phyloP scores from a whole-genome alignment of 2,329 filamentous ascomycete genomes.

The Verticillium nubilum region DNA sequence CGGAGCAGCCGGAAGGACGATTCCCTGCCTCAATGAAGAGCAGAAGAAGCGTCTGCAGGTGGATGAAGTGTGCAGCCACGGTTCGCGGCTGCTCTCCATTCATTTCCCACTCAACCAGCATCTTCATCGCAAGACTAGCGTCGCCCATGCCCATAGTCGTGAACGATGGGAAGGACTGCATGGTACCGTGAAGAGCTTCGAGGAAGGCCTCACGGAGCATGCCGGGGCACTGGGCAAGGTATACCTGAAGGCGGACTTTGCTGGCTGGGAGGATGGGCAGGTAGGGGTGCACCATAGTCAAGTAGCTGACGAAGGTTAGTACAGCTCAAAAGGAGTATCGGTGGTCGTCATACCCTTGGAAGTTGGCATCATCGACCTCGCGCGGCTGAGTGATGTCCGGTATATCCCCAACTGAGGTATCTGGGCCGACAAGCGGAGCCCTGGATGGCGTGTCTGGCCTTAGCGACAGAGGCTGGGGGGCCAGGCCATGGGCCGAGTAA shows the following conservation, averaged over 20 bases:
- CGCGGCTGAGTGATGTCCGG: slow-evolving; percentile 25
- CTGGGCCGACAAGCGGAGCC: slow-evolving; percentile 25
- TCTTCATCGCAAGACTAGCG: slow-evolving; percentile 36
- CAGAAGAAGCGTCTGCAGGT: slow-evolving; percentile 62
- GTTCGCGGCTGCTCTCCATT: slow-evolving; percentile 28
- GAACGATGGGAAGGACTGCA: slow-evolving; percentile 42
- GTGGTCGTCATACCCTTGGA: slow-evolving; percentile 35
- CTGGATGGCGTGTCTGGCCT: slow-evolving; percentile 31
- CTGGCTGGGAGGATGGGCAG: slow-evolving; percentile 60
- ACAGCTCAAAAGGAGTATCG: no score
- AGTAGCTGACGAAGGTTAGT: slow-evolving; percentile 44
- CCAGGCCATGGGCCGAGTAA: slow-evolving; percentile 36
- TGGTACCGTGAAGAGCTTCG: slow-evolving; percentile 54
- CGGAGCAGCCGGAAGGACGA: slow-evolving; percentile 34
- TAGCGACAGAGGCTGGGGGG: slow-evolving; percentile 37
- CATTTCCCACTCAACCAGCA: slow-evolving; percentile 48
- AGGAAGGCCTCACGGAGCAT: slow-evolving; percentile 59
- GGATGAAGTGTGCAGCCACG: slow-evolving; percentile 43
- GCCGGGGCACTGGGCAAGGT: slow-evolving; percentile 50
- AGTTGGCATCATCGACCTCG: slow-evolving; percentile 37
- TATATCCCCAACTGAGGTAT: slow-evolving; percentile 27
- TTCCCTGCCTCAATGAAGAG: slow-evolving; percentile 62
- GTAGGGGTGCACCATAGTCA: slow-evolving; percentile 58
- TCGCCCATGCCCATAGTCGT: slow-evolving; percentile 33
- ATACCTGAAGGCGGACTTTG: slow-evolving; percentile 48